Conservation (phyloP, 208 protist genomes). For the Leishmania lainsoni region DNA sequence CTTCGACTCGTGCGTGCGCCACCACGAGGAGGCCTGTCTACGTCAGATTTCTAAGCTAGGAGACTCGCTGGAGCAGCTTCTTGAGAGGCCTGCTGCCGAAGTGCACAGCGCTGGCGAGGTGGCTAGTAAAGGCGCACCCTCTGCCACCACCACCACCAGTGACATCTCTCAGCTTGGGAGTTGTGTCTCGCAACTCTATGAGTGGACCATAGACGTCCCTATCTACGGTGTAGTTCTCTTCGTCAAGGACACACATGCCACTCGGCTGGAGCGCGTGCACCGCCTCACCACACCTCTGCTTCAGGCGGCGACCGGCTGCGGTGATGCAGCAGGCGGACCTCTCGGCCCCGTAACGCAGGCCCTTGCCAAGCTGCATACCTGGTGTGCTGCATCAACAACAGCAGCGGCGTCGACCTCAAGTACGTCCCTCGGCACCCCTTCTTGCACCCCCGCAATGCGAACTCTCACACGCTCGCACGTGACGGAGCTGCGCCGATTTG, state of each 20-base stretch:
- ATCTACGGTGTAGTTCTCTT: conserved; percentile 26
- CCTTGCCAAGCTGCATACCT: conserved; percentile 16
- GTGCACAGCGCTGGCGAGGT: neutral
- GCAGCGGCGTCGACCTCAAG: neutral
- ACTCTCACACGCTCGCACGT: conserved; percentile 1
- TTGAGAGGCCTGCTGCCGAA: neutral
- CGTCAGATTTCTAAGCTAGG: neutral
- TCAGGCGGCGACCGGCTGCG: conserved; percentile 1
- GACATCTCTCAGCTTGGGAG: neutral
- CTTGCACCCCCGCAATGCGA: neutral
- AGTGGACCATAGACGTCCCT: conserved; percentile 17
- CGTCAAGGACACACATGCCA: conserved; percentile 28
- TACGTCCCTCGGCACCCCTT: neutral
- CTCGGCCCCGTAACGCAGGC: conserved; percentile 9
- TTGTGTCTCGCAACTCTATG: neutral
- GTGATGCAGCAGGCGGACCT: neutral
- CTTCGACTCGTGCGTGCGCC: conserved; percentile 9
- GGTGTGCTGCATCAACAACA: conserved; percentile 7
- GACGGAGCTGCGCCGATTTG: neutral
- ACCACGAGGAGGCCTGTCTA: conserved; percentile 16
- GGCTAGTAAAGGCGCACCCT: neutral
- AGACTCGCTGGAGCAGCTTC: conserved; percentile 1
- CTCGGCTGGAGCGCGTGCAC: conserved; percentile 19
- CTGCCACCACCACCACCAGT: neutral
- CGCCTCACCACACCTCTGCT: conserved; percentile 32